Evolutionary conservation across 768 basidiomycete genomes (phyloP).

Genomic region (Tulasnella sp.): DNA sequence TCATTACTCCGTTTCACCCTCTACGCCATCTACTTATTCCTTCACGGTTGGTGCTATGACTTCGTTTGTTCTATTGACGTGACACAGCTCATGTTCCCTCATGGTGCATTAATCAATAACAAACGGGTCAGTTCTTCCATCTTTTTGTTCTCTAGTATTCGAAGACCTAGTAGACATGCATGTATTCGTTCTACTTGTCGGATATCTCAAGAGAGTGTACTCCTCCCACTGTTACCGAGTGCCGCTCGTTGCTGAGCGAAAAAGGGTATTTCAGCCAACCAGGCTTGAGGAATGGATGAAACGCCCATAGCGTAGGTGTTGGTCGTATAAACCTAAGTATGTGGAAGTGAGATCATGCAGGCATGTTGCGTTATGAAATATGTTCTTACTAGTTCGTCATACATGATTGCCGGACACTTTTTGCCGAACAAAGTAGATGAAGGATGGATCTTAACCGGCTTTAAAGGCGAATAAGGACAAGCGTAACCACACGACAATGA

Average conservation of each 20-base stretch:
- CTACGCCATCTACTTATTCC: no score
- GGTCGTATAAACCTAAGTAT: conserved; percentile 57
- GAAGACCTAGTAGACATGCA: no score
- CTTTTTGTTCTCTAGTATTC: no score
- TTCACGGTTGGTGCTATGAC: no score
- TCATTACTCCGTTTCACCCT: no score
- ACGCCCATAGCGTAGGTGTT: conserved; percentile 88
- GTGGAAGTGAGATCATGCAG: not conserved
- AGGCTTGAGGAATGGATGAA: conserved; percentile 58
- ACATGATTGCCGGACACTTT: conserved; percentile 77
- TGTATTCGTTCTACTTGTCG: no score
- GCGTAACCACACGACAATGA: conserved; percentile 1
- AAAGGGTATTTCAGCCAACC: conserved; percentile 21
- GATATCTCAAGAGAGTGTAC: no score
- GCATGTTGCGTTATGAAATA: not conserved
- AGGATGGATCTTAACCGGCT: conserved; percentile 83
- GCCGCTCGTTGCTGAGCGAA: conserved; percentile 6
- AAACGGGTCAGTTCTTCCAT: no score
- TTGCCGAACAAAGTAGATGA: conserved; percentile 70
- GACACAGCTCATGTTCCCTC: no score
- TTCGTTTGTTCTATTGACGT: no score
- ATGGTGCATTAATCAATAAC: no score
- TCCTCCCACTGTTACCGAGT: no score
- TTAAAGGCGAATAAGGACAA: conserved; percentile 16
- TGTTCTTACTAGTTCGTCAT: conserved; percentile 73